Percentiles rank a stretch among this genome's conserved stretches.
Evolutionary conservation across 1,284 basidiomycete species (phyloP).

Genomic region (Ceratobasidium papillatum): DNA sequence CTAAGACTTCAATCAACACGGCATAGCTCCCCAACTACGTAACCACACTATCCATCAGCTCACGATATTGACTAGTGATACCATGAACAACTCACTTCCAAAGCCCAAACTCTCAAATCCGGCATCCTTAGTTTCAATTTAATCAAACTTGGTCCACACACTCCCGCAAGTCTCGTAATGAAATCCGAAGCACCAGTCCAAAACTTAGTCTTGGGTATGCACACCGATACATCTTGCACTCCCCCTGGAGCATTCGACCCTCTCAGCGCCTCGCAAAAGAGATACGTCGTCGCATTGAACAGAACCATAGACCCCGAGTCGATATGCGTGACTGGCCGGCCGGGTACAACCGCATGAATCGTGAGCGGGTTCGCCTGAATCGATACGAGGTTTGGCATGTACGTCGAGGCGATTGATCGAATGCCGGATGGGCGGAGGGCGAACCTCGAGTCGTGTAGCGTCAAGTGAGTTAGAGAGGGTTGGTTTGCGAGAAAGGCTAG

Average conservation of each 20-base stretch:
- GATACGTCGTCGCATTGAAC: constrained; percentile 5
- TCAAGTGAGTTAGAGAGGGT: background rate
- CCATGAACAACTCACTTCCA: background rate
- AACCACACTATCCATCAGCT: background rate
- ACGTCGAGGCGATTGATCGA: background rate
- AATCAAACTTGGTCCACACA: constrained; percentile 8
- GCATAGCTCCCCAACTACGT: constrained; percentile 12
- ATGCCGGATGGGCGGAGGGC: background rate
- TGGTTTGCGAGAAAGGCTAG: constrained; percentile 13
- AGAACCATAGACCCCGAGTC: background rate
- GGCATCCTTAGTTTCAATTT: constrained; percentile 11
- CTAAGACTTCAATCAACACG: constrained; percentile 17
- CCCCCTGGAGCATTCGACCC: constrained; percentile 7
- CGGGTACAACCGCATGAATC: constrained; percentile 20
- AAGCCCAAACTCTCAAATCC: constrained; percentile 17
- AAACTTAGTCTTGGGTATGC: constrained; percentile 22
- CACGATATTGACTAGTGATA: background rate
- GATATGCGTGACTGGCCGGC: constrained; percentile 18
- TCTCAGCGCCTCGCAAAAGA: constrained; percentile 18
- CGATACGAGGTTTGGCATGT: constrained; percentile 3
- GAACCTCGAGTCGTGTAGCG: constrained; percentile 1
- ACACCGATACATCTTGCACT: constrained; percentile 20
- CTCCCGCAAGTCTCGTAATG: constrained; percentile 9
- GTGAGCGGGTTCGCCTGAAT: constrained; percentile 15
- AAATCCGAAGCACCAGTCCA: constrained; percentile 38